Conservation (phyloP, 2,329 filamentous ascomycete genomes). For the Pseudocercospora crystallina region DNA sequence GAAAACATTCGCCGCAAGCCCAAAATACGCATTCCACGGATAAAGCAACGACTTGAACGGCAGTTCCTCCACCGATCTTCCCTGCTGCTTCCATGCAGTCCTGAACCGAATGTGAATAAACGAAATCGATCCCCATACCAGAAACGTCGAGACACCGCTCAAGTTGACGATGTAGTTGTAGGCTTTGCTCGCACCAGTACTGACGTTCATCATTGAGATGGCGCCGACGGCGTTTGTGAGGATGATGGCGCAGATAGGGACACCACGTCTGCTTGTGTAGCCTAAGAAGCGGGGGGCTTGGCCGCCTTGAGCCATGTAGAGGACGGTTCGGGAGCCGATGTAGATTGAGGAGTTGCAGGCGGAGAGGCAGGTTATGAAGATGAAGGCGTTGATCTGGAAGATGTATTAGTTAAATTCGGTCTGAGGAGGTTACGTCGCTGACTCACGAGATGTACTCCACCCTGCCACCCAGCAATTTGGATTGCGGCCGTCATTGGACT, state of each 20-base stretch:
- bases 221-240: constrained; percentile 70
- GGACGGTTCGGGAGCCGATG: constrained; percentile 70
- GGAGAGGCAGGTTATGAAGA: constrained; percentile 62
- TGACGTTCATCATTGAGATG: constrained; percentile 73
- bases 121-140: constrained; percentile 70
- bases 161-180: constrained; percentile 68
- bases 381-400: constrained; percentile 66
- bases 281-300: constrained; percentile 71
- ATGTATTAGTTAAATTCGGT: neutral
- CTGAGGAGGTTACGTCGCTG: too few relatives aligned
- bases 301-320: constrained; percentile 72
- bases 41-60: constrained; percentile 51
- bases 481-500: constrained; percentile 72
- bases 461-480: constrained; percentile 70
- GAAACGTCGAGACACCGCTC: constrained; percentile 65
- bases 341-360: constrained; percentile 76
- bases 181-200: constrained; percentile 63
- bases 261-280: constrained; percentile 64
- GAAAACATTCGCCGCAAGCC: constrained; percentile 49
- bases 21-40: constrained; percentile 54
- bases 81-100: constrained; percentile 60
- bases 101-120: constrained; percentile 73
- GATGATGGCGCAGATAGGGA: constrained; percentile 60
- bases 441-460: constrained; percentile 63
- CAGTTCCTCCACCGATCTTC: constrained; percentile 51